Evolutionary conservation across 2,329 filamentous ascomycete species (phyloP).

Genomic region (Botryotinia convoluta): DNA sequence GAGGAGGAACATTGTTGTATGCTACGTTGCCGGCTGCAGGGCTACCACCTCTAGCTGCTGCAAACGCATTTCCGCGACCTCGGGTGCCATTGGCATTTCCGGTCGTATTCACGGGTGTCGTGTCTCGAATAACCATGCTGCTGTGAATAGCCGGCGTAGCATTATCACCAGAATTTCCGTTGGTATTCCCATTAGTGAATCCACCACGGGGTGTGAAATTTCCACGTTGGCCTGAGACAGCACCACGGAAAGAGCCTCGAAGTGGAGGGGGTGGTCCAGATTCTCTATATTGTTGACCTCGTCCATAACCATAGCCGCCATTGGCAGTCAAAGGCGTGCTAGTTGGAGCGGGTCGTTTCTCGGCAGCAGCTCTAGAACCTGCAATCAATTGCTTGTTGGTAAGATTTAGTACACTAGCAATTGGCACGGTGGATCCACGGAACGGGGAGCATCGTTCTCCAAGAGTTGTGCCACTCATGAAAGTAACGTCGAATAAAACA

Average conservation of each 20-base stretch:
- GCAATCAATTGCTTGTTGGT: conserved; percentile 77
- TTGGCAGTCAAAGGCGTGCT: conserved; percentile 52
- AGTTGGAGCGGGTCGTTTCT: conserved; percentile 50
- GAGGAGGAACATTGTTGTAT: conserved; percentile 61
- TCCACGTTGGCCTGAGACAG: conserved; percentile 37
- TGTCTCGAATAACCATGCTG: conserved; percentile 30
- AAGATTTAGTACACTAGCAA: conserved; percentile 85
- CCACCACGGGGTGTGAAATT: conserved; percentile 30
- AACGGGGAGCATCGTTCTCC: conserved; percentile 89
- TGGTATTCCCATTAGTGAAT: conserved; percentile 19
- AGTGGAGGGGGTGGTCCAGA: conserved; percentile 54
- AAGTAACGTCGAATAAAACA: conserved; percentile 88
- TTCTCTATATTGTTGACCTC: conserved; percentile 60
- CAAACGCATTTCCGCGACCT: conserved; percentile 26
- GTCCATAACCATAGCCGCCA: conserved; percentile 56
- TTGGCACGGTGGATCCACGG: conserved; percentile 86
- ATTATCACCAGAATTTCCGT: conserved; percentile 26
- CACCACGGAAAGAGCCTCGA: conserved; percentile 57
- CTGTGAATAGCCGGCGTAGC: conserved; percentile 31
- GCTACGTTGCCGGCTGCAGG: conserved; percentile 30
- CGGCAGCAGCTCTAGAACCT: conserved; percentile 56
- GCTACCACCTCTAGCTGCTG: conserved; percentile 31
- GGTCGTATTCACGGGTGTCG: conserved; percentile 24
- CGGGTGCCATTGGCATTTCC: conserved; percentile 25
- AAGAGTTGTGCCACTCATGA: conserved; percentile 95